A percentile compares a stretch with the other conserved stretches of the same genome.
phyloP scores from a whole-genome alignment of 768 basidiomycete genomes.

The Pleurotus eryngii region DNA sequence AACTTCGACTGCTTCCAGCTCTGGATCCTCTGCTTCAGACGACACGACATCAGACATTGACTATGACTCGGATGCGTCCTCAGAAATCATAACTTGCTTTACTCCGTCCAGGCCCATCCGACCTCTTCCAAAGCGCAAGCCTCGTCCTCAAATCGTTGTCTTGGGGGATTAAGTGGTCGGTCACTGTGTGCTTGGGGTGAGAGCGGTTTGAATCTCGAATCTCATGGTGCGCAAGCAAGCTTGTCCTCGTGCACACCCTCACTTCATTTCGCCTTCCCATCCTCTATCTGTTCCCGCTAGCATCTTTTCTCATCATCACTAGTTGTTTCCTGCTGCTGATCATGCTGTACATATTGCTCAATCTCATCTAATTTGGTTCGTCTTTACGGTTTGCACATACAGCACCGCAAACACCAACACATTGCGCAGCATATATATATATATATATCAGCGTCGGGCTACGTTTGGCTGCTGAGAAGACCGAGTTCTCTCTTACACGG shows the following conservation, averaged over 20 bases:
- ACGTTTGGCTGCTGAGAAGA: too few species aligned
- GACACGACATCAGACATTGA: background rate
- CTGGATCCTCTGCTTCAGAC: background rate
- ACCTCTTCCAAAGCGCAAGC: constrained; percentile 3
- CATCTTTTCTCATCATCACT: background rate
- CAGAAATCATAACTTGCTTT: constrained; percentile 8
- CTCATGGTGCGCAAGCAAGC: constrained; percentile 3
- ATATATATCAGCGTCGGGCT: background rate
- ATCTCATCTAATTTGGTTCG: constrained; percentile 6
- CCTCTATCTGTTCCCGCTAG: background rate
- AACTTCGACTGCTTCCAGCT: background rate
- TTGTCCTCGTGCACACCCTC: background rate
- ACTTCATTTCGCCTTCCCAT: background rate
- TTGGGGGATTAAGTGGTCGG: background rate
- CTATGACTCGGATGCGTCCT: constrained; percentile 7
- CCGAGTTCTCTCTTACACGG: too few species aligned
- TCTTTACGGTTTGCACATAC: background rate
- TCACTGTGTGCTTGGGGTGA: background rate
- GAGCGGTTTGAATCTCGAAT: background rate
- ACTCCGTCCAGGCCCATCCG: constrained; percentile 6
- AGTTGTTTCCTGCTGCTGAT: background rate
- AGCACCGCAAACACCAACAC: background rate
- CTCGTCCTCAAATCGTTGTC: constrained; percentile 7
- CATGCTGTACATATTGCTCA: constrained; percentile 6
- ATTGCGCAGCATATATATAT: background rate